Evolutionary conservation across 441 rosid genomes (phyloP).

Genomic region (Pelargonium myrrhifolium): DNA sequence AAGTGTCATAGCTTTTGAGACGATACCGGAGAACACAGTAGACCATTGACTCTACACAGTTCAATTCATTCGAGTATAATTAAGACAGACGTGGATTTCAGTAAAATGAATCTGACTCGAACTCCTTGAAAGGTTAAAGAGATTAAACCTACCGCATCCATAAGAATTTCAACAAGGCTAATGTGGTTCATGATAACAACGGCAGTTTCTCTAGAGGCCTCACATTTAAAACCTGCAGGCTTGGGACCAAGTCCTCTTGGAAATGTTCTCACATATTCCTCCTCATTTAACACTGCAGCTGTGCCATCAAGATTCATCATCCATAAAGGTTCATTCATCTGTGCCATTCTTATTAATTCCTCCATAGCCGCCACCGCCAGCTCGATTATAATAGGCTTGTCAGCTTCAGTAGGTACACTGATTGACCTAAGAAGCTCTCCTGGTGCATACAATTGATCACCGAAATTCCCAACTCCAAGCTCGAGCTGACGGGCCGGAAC

Average conservation of each 20-base stretch:
- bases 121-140: no score
- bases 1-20: constrained; percentile 58
- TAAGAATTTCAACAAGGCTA: constrained; percentile 61
- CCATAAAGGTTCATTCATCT: constrained; percentile 76
- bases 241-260: constrained; percentile 55
- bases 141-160: constrained; percentile 56
- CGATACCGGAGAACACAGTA: constrained; percentile 57
- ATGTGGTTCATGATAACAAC: constrained; percentile 62
- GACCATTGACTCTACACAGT: constrained; percentile 86
- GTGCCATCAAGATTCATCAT: constrained; percentile 44
- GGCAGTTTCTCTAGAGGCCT: constrained; percentile 65
- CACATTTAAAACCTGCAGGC: constrained; percentile 52
- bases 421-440: constrained; percentile 68
- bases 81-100: no score
- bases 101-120: no score
- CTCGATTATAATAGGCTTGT: constrained; percentile 61
- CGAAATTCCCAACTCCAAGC: constrained; percentile 51
- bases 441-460: constrained; percentile 53
- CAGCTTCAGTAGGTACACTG: constrained; percentile 48
- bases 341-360: constrained; percentile 66
- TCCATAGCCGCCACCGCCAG: constrained; percentile 89
- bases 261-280: constrained; percentile 52
- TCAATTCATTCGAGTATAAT: no score
- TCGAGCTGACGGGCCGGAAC: constrained; percentile 57
- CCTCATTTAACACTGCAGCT: constrained; percentile 37